Conservation (phyloP, 768 basidiomycete genomes). For the Russula lepida region DNA sequence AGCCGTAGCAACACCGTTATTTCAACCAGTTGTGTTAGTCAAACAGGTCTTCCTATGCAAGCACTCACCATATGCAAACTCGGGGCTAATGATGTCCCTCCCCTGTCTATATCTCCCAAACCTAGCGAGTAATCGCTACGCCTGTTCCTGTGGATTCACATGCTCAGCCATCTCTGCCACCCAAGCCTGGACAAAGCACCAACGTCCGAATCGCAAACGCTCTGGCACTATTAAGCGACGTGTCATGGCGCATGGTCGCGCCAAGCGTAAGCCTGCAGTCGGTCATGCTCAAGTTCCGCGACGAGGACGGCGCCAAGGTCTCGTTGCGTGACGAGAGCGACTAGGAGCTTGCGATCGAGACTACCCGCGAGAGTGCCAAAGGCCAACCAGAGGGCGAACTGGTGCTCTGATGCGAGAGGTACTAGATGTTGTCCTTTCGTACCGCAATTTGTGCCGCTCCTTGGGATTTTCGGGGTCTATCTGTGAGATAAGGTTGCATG, state of each 20-base stretch:
- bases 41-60: conserved; percentile 39
- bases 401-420: conserved; percentile 64
- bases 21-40: conserved; percentile 22
- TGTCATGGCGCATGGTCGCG: no score
- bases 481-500: no score
- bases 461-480: neutral
- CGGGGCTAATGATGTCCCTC: conserved; percentile 22
- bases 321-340: conserved; percentile 78
- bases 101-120: conserved; percentile 24
- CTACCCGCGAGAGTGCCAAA: conserved; percentile 64
- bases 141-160: conserved; percentile 53
- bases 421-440: neutral
- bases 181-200: conserved; percentile 28
- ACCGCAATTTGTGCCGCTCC: neutral
- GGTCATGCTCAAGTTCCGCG: conserved; percentile 73
- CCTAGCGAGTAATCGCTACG: conserved; percentile 25
- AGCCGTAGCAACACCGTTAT: conserved; percentile 17
- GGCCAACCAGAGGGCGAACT: conserved; percentile 77
- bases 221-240: conserved; percentile 43
- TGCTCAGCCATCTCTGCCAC: conserved; percentile 48
- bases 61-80: conserved; percentile 42
- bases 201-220: conserved; percentile 45
- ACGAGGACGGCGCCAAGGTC: conserved; percentile 82
- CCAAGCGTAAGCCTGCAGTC: conserved; percentile 40
- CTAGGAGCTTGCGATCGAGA: conserved; percentile 86